These are phyloP conservation scores for Herpetomonas muscarum DNA, from an alignment of 208 protist species.

Conservation along the genomic window DNA sequence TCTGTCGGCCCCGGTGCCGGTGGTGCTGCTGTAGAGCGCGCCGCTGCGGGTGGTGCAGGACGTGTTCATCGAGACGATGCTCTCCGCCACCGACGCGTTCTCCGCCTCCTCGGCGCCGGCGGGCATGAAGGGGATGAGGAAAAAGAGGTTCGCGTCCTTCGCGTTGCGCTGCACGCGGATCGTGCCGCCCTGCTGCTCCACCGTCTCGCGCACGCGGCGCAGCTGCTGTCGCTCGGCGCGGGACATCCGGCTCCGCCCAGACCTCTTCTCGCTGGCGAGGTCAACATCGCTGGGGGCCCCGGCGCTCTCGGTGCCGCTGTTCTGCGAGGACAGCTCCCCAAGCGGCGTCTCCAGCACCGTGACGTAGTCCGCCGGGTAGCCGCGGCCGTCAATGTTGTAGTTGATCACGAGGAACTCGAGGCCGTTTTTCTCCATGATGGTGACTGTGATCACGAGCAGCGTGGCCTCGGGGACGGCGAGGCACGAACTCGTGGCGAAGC, in stretches of 20 bases:
- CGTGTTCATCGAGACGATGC: slow-evolving; percentile 1
- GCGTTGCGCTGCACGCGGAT: slow-evolving; percentile 41
- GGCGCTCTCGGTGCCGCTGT: not conserved
- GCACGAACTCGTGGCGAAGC: slow-evolving; percentile 66
- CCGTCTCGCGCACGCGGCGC: slow-evolving; percentile 39
- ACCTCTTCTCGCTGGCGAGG: not conserved
- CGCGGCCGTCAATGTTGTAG: slow-evolving; percentile 61
- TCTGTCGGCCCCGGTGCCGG: no score
- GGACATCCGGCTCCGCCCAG: not conserved
- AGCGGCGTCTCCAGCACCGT: slow-evolving; percentile 31
- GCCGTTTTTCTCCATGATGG: slow-evolving; percentile 56
- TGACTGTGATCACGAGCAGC: slow-evolving; percentile 58
- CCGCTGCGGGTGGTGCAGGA: not conserved
- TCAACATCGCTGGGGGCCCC: not conserved
- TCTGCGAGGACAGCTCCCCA: slow-evolving; percentile 5
- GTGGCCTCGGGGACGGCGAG: slow-evolving; percentile 20
- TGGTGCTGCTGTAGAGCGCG: not conserved
- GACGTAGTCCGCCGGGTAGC: slow-evolving; percentile 43
- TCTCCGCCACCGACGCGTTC: slow-evolving; percentile 28
- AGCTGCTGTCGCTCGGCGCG: slow-evolving; percentile 31
- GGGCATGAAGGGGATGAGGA: slow-evolving; percentile 74
- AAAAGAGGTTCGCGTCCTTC: slow-evolving; percentile 48
- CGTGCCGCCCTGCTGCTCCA: slow-evolving; percentile 80
- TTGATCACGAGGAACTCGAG: slow-evolving; percentile 83
- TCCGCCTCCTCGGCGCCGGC: slow-evolving; percentile 37